A percentile compares a stretch with the other conserved stretches of the same genome.
Conservation (phyloP, 2,329 filamentous ascomycete genomes). For the Fusarium pseudonygamai region DNA sequence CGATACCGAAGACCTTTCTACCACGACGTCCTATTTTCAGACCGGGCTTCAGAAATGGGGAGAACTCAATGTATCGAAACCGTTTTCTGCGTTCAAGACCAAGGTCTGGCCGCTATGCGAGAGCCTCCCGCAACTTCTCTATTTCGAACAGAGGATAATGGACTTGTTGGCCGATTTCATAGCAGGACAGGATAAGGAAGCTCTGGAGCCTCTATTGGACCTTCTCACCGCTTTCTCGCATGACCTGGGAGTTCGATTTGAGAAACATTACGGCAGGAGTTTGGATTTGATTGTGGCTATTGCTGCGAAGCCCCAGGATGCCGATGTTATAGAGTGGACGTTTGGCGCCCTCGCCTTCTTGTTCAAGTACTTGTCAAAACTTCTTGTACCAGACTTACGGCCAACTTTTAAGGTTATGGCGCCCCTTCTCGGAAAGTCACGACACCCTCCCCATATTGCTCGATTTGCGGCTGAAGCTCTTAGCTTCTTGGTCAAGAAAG, state of each 20-base stretch:
- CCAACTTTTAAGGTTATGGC: slow-evolving; percentile 86
- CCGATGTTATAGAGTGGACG: slow-evolving; percentile 96
- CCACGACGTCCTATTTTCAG: slow-evolving; percentile 87
- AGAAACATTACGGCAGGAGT: slow-evolving; percentile 83
- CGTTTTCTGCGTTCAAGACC: slow-evolving; percentile 80
- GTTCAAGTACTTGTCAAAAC: slow-evolving; percentile 94
- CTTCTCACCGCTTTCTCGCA: slow-evolving; percentile 95
- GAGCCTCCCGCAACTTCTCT: slow-evolving; percentile 89
- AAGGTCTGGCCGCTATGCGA: slow-evolving; percentile 83
- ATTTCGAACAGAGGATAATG: slow-evolving; percentile 89
- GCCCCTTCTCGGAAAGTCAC: slow-evolving; percentile 82
- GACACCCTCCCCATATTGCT: slow-evolving; percentile 86
- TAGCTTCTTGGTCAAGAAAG: slow-evolving; percentile 92
- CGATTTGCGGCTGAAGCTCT: slow-evolving; percentile 94
- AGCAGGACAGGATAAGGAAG: slow-evolving; percentile 77
- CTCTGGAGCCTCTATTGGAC: slow-evolving; percentile 85
- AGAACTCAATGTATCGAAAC: slow-evolving; percentile 88
- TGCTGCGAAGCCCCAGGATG: slow-evolving; percentile 78
- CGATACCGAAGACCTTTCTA: slow-evolving; percentile 78
- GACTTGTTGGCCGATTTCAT: slow-evolving; percentile 79
- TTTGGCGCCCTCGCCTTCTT: slow-evolving; percentile 94
- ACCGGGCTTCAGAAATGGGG: slow-evolving; percentile 86
- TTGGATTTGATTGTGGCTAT: slow-evolving; percentile 81
- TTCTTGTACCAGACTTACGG: slow-evolving; percentile 85
- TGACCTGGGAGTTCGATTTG: slow-evolving; percentile 86